Conservation (phyloP, 352 stramenopile species). For the Nothophytophthora sp. region DNA sequence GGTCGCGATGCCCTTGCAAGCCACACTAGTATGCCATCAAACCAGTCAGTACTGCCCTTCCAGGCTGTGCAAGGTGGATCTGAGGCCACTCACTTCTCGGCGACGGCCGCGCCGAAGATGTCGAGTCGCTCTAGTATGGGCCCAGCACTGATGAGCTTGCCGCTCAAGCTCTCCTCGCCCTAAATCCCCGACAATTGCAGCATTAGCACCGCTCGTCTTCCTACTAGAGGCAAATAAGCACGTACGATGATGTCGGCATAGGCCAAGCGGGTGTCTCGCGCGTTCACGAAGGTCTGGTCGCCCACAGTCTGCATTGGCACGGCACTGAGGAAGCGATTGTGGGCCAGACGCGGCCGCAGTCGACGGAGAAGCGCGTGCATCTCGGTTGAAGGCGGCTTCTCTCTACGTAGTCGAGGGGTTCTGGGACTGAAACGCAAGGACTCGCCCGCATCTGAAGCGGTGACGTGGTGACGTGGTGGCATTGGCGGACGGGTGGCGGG, state of each 20-base stretch:
- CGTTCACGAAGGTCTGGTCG: constrained; percentile 39
- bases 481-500: too few species aligned
- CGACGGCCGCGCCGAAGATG: constrained; percentile 65
- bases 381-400: too few species aligned
- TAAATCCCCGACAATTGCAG: too few species aligned
- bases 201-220: background rate
- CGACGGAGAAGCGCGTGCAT: constrained; percentile 17
- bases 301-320: constrained; percentile 29
- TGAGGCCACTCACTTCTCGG: constrained; percentile 62
- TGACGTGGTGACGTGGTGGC: too few species aligned
- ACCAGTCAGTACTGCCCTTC: too few species aligned
- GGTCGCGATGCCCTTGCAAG: constrained; percentile 59
- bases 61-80: too few species aligned
- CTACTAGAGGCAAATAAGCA: background rate
- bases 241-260: constrained; percentile 68
- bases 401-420: background rate
- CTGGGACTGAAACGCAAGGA: constrained; percentile 8
- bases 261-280: constrained; percentile 50
- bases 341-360: constrained; percentile 1
- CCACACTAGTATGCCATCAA: constrained; percentile 38
- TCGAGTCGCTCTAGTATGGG: constrained; percentile 54
- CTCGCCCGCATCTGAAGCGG: too few species aligned
- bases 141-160: constrained; percentile 51
- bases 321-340: constrained; percentile 29
- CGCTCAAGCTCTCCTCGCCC: constrained; percentile 53